Base-by-base conservation (phyloP, 441 rosid species). In the Euphorbia celastroides region DNA sequence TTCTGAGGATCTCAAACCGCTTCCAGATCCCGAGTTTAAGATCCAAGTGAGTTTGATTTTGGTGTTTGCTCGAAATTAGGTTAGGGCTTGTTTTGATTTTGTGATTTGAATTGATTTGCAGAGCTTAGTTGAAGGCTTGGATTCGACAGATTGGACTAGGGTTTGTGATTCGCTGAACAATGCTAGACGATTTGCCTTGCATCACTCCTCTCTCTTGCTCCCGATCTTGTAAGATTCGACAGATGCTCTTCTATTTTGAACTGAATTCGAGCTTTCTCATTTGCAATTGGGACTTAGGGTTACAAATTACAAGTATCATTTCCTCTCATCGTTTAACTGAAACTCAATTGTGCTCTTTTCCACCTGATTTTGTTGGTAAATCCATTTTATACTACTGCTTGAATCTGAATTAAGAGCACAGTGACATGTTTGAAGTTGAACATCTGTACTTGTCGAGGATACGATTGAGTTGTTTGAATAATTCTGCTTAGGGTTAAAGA, bases 61-160 rank as follows among this genome's bases (percentile, higher is more conserved):
- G 41, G 22, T 25, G 66, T 67, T 7, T 72, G 3, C 62, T 54
- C 36, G 9, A 0, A 0, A 27, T 46, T 48, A 17, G 54, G 9
- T 48, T 65, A 17, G 54, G 54, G 54, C 19, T 25, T 27, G 25
- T 46, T 26, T 62, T 31, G 11, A 2, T 46, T 57, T 60, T 14
- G 12, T 41, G 12, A 41, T 73, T 50, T 44, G 60, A 50, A 30
- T 23, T 50, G 51, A 30, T 23, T 50, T 57, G 11, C 65, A 92
- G 97, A 68, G 81, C 55, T 60, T 92, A 14, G 68, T 87, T 12
- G 91, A 86, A 61, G 94, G 80, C 14, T 74, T 92, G 61, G 82
- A 85, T 61, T 91, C 98, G 13, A 93, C 85, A 67, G 93, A 89
- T 67, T 92, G 99, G 99, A 77, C 70, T 22, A 78, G 70, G 72